Conservation (phyloP, 2,329 filamentous ascomycete genomes). For the Trichothecium sympodiale region DNA sequence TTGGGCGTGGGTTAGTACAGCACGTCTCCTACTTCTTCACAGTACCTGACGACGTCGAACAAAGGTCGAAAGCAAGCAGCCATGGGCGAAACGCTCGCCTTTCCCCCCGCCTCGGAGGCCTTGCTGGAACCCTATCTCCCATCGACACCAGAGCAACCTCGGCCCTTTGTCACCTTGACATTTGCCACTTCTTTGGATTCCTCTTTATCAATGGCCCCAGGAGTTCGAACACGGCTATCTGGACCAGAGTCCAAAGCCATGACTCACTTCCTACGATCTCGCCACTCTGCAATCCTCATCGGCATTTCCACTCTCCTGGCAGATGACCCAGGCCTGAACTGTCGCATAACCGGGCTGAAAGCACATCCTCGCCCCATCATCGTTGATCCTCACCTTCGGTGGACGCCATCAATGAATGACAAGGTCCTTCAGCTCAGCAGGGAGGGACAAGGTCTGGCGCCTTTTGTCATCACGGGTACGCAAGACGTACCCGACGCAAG, state of each 20-base stretch:
- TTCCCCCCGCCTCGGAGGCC: conserved; percentile 18
- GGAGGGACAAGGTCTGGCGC: conserved; percentile 57
- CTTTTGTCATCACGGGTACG: conserved; percentile 54
- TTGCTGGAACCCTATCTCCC: conserved; percentile 23
- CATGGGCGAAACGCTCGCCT: conserved; percentile 23
- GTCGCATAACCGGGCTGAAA: conserved; percentile 52
- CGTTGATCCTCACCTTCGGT: conserved; percentile 68
- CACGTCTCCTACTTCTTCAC: no score
- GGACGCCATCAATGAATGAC: conserved; percentile 48
- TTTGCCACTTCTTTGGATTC: conserved; percentile 88
- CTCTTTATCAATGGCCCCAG: conserved; percentile 63
- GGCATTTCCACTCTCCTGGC: conserved; percentile 76
- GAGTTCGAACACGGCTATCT: conserved; percentile 72
- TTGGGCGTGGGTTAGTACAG: no score
- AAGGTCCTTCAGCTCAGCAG: conserved; percentile 57
- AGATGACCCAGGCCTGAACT: conserved; percentile 80
- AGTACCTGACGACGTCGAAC: no score
- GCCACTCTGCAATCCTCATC: conserved; percentile 74
- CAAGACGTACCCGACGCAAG: conserved; percentile 33
- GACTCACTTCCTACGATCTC: conserved; percentile 80
- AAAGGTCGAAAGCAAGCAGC: no score
- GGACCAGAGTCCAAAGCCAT: conserved; percentile 77
- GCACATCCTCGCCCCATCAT: conserved; percentile 70
- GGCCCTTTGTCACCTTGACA: conserved; percentile 63
- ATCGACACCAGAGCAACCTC: conserved; percentile 1